Base-by-base conservation (phyloP, 768 basidiomycete species). In the Suillus brevipes region DNA sequence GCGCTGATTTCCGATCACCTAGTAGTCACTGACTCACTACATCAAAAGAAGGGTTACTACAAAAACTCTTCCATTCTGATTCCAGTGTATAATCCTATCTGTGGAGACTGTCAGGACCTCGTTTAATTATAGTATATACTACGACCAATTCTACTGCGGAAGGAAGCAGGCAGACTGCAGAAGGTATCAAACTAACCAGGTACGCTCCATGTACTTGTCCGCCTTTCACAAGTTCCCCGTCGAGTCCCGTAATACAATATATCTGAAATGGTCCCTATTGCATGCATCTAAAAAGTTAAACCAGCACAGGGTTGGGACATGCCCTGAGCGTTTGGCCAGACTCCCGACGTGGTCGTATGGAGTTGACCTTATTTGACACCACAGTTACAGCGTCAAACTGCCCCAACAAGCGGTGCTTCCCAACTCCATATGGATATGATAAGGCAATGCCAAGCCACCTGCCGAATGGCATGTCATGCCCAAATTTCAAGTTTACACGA, bases 41-140 rank as follows among this genome's bases (percentile, higher is more conserved):
- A 42, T 59, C 38, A 59, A 40, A 53, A 42, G 18, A 59, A 31
- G 58, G 12, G 16, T 25, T 37, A 42, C 40, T 31, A 25, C 6
- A 28, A 28, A 58, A 28, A 18, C 40, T 42, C 58, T 59, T 59
- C 58, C 58, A 59, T 59, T 59, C 25, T 43, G 58, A 59, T 59
- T 31, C 3, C 40, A 59, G 40, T 12, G 40, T 13, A 25, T 20
- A 20, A 42, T 58, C 8, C 57, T 28, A 58, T 58, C 38, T 42
- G 38, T 55, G 53, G 53, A 55, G 53, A 55, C 53, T 34, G 53
- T 55, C 12, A 34, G 53, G 53, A 55, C 53, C 52, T 58, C 57
- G 6, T 37, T 57, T 57, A 37, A 57, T 37, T 25, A 10, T 38
- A 23, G 31, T 37, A 9, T 55, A 10, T 38, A 25, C 37, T 38